Percentiles rank a stretch among this genome's conserved stretches.
Conservation (phyloP, 2,329 filamentous ascomycete genomes). For the Aspergillus nomiae region DNA sequence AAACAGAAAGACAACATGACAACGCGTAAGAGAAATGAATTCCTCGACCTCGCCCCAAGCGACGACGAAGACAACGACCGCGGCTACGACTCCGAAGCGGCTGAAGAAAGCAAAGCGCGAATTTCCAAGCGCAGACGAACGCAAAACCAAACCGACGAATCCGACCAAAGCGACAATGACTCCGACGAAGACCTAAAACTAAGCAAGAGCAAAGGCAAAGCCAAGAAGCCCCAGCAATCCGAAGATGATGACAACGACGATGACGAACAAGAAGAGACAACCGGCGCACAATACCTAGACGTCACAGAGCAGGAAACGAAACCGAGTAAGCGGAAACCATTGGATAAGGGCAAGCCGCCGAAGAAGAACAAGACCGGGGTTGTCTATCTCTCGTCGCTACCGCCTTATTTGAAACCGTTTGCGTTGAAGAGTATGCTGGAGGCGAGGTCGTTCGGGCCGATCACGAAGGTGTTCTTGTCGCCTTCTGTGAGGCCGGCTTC, state of each 20-base stretch:
- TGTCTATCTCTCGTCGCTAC: conserved; percentile 48
- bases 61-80: conserved; percentile 43
- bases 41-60: conserved; percentile 38
- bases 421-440: conserved; percentile 46
- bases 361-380: conserved; percentile 44
- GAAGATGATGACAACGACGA: conserved; percentile 15
- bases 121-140: conserved; percentile 29
- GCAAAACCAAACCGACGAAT: conserved; percentile 15
- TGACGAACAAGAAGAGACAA: conserved; percentile 8
- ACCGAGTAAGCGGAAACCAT: conserved; percentile 17
- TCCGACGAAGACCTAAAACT: conserved; percentile 2
- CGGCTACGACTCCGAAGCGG: conserved; percentile 50
- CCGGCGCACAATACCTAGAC: conserved; percentile 19
- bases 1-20: conserved; percentile 30
- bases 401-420: conserved; percentile 51
- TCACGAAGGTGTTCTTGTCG: conserved; percentile 47
- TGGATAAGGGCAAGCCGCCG: conserved; percentile 21
- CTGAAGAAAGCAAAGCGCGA: conserved; percentile 42
- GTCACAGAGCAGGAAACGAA: conserved; percentile 11
- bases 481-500: conserved; percentile 34
- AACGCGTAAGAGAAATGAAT: conserved; percentile 42
- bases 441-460: conserved; percentile 44
- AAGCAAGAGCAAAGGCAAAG: conserved; percentile 20
- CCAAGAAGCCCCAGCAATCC: not conserved
- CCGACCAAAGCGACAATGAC: conserved; percentile 13